Percentiles rank a stretch among this genome's conserved stretches.
phyloP scores from a whole-genome alignment of 2,329 filamentous ascomycete species.

The Metarhizium sp. region DNA sequence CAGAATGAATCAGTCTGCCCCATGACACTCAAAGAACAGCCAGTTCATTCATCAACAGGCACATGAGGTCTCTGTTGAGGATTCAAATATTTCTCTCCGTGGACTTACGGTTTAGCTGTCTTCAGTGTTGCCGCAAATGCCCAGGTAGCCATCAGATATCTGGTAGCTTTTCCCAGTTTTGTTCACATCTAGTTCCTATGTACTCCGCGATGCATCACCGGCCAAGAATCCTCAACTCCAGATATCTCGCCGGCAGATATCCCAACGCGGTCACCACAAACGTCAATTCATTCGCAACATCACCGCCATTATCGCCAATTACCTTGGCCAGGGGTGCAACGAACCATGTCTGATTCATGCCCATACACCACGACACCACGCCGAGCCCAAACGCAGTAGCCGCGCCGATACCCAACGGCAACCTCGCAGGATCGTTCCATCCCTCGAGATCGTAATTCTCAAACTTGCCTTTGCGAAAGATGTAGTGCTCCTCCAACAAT shows the following conservation, averaged over 20 bases:
- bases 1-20: no score
- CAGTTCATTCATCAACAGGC: no score
- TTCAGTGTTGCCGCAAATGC: no score
- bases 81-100: no score
- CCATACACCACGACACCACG: conserved; percentile 38
- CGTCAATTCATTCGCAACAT: conserved; percentile 33
- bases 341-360: conserved; percentile 48
- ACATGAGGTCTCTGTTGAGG: no score
- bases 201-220: conserved; percentile 3
- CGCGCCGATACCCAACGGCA: conserved; percentile 33
- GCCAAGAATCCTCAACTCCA: conserved; percentile 24
- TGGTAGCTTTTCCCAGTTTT: no score
- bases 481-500: conserved; percentile 30
- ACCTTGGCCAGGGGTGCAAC: conserved; percentile 42
- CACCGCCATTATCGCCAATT: conserved; percentile 51
- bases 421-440: conserved; percentile 33
- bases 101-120: no score
- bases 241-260: conserved; percentile 30
- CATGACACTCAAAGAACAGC: no score
- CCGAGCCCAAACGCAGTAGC: conserved; percentile 31
- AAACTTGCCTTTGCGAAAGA: conserved; percentile 31
- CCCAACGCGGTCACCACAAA: conserved; percentile 34
- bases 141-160: no score
- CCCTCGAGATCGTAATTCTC: conserved; percentile 29
- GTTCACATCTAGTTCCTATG: no score